Conservation (phyloP, 441 rosid species). For the Oxalis stricta region DNA sequence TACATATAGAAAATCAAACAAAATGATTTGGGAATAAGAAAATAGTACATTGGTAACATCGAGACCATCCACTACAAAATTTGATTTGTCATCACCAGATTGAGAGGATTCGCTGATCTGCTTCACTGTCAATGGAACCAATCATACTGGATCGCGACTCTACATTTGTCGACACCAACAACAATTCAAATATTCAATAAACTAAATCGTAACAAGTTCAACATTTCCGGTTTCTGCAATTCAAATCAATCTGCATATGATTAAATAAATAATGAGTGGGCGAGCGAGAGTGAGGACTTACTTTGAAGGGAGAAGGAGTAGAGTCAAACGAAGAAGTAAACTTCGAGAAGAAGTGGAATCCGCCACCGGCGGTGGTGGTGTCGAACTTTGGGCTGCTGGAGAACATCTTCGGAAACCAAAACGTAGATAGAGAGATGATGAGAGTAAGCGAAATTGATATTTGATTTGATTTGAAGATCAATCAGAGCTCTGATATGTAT, state of each 20-base stretch:
- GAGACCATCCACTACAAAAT: constrained; percentile 42
- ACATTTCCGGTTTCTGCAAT: background rate
- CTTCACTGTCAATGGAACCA: constrained; percentile 74
- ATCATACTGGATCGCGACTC: constrained; percentile 53
- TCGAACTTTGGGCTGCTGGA: constrained; percentile 43
- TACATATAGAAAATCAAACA: no score
- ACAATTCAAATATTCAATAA: background rate
- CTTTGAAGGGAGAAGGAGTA: constrained; percentile 40
- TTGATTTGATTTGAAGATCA: no score
- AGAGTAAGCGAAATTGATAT: no score
- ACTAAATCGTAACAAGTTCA: background rate
- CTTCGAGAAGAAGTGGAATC: constrained; percentile 66
- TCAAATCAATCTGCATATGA: background rate
- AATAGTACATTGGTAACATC: constrained; percentile 46
- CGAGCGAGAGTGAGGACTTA: constrained; percentile 7
- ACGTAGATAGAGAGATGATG: no score
- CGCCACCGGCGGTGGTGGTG: constrained; percentile 32
- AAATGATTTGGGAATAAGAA: no score
- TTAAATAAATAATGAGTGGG: background rate
- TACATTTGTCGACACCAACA: constrained; percentile 6
- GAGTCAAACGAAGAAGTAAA: constrained; percentile 30
- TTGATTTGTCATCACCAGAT: constrained; percentile 65
- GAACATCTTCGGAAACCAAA: no score
- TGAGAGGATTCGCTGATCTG: constrained; percentile 67
- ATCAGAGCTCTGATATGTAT: no score